These are phyloP conservation scores for Candida takata DNA, from an alignment of 805 yeast genomes.

Conservation along the genomic window DNA sequence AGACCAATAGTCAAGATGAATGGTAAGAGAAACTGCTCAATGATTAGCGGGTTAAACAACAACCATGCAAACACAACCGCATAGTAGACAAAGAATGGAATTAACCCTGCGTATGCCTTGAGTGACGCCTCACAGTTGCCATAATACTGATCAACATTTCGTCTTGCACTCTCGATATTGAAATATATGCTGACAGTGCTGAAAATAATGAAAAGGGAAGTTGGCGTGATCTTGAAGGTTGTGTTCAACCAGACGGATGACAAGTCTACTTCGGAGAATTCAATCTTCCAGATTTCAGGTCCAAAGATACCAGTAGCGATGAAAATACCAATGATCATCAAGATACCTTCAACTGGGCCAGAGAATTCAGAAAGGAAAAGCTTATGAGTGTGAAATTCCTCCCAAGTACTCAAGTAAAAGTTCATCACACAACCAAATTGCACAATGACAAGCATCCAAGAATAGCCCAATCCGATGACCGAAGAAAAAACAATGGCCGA, in stretches of 20 bases:
- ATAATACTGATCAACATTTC: conserved; percentile 47
- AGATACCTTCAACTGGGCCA: conserved; percentile 94
- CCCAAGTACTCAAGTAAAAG: conserved; percentile 92
- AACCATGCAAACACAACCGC: conserved; percentile 28
- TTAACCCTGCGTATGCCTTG: conserved; percentile 44
- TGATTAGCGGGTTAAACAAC: conserved; percentile 45
- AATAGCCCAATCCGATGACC: conserved; percentile 69
- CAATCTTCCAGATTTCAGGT: conserved; percentile 54
- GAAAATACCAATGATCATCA: conserved; percentile 51
- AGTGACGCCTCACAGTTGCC: conserved; percentile 21
- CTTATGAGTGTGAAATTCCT: conserved; percentile 85
- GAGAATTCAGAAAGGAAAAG: conserved; percentile 71
- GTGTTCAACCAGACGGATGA: conserved; percentile 9
- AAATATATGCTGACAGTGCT: conserved; percentile 51
- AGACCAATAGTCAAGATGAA: conserved; percentile 65
- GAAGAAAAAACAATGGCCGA: conserved; percentile 70
- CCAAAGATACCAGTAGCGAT: conserved; percentile 63
- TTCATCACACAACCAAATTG: conserved; percentile 73
- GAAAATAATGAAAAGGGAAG: conserved; percentile 38
- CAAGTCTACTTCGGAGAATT: conserved; percentile 31
- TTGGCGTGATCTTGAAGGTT: conserved; percentile 30
- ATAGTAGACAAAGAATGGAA: conserved; percentile 50
- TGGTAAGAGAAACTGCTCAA: conserved; percentile 38
- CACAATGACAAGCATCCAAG: conserved; percentile 50
- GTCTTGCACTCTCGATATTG: conserved; percentile 63